Evolutionary conservation across 306 rosid species (phyloP), one percentile per base, ranked within the genome.

Genomic region (Gynostemma pentaphyllum): DNA sequence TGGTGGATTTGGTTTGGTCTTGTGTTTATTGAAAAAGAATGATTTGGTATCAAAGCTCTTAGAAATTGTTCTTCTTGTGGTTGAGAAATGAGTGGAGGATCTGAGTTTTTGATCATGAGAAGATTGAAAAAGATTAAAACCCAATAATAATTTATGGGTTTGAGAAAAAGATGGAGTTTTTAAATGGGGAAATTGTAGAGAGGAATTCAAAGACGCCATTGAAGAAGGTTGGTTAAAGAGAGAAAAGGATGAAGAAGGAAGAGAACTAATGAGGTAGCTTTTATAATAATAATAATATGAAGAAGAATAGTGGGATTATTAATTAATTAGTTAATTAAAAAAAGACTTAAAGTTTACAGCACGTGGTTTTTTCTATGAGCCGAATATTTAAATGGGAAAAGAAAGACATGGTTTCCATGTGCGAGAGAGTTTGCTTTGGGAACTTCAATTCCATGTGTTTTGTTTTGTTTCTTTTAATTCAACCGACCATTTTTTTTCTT

Each of bases 141-240:
- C 76, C 66, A 80, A 15, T 21, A 80, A 15, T 21, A 45, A 73
- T 1, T 32, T 80, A 29, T 70, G 88, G 70, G 78, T 42, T 54
- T 67, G 82, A 6, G 68, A 45, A 66, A 74, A 27, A 55, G 79
- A 16, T 36, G 44, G n/a, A 29, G 78, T 66, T 37, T 7, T 57
- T 15, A 72, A 49, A 47, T 29, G 51, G 63, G 78, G 74, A 9
- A 75, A 36, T 61, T 42, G 61, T 10, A 41, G 76, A 12, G 87
- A 77, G 18, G 88, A 79, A 62, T 62, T 24, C 34, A 82, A 27
- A 16, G 88, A 79, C 19, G 92, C 92, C 95, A 89, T 89, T 63
- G 70, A 44, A 22, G 68, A 4, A 41, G 72, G 54, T 8, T 27
- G 63, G 14, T 13, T 27, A 14, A 36, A 41, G 47, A 18, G 71